phyloP scores from a whole-genome alignment of 2,329 filamentous ascomycete genomes.

The Onygenales sp. region DNA sequence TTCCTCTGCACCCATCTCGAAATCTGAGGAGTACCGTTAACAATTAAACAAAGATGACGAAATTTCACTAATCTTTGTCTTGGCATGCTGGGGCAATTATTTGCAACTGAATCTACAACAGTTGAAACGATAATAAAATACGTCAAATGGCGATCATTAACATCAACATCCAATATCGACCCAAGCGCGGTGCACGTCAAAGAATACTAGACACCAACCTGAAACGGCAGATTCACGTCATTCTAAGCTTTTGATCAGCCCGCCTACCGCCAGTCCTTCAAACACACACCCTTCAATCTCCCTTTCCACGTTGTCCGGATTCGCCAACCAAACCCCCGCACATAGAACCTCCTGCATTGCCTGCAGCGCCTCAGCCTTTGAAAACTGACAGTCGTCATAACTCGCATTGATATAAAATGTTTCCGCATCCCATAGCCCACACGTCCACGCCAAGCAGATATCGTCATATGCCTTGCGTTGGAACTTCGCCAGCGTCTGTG shows the following conservation, averaged over 20 bases:
- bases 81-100: too few relatives aligned
- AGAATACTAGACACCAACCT: not conserved
- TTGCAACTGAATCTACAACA: too few relatives aligned
- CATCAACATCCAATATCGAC: too few relatives aligned
- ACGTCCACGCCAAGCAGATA: not conserved
- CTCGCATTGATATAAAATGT: slow-evolving; percentile 1
- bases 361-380: not conserved
- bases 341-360: not conserved
- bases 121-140: too few relatives aligned
- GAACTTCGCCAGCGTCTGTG: not conserved
- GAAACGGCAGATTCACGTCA: not conserved
- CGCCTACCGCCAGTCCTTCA: not conserved
- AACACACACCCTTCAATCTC: not conserved
- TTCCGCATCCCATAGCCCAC: not conserved
- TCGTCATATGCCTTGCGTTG: not conserved
- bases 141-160: too few relatives aligned
- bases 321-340: not conserved
- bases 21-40: too few relatives aligned
- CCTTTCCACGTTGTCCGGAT: not conserved
- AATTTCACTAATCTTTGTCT: too few relatives aligned
- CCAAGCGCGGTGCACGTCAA: too few relatives aligned
- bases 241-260: not conserved
- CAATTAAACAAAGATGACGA: too few relatives aligned
- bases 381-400: slow-evolving; percentile 2
- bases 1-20: too few relatives aligned